A percentile compares a stretch with the other conserved stretches of the same genome.
These are phyloP conservation scores for Pilatotrama ljubarskyi DNA, from an alignment of 768 basidiomycete species.

Conservation along the genomic window DNA sequence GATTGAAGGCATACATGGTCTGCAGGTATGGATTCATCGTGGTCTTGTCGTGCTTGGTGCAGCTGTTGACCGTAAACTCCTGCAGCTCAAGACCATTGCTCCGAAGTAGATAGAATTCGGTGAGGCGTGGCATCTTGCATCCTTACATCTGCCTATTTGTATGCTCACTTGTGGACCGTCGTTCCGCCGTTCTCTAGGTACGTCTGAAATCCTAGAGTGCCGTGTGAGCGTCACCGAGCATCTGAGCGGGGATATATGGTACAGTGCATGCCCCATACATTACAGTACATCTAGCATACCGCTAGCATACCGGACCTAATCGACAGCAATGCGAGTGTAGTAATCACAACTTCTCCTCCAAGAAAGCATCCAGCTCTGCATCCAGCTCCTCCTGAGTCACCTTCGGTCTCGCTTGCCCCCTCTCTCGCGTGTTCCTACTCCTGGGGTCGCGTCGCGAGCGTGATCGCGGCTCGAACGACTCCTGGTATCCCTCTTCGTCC, in stretches of 20 bases:
- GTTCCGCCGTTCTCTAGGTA: not conserved
- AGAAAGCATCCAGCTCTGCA: constrained; percentile 79
- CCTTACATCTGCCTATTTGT: too few species aligned
- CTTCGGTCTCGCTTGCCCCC: constrained; percentile 41
- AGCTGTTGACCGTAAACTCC: not conserved
- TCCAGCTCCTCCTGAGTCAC: constrained; percentile 79
- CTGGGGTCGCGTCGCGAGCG: not conserved
- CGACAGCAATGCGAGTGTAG: not conserved
- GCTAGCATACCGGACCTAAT: constrained; percentile 5
- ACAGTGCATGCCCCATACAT: constrained; percentile 4
- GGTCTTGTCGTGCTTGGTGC: not conserved
- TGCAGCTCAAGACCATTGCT: constrained; percentile 25
- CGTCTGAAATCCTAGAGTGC: not conserved
- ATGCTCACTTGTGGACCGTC: not conserved
- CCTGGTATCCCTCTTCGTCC: constrained; percentile 13
- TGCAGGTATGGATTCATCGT: constrained; percentile 60
- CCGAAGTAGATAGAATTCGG: constrained; percentile 18
- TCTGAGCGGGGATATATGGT: constrained; percentile 11
- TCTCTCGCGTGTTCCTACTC: constrained; percentile 33
- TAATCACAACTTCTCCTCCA: constrained; percentile 49
- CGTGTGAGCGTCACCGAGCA: not conserved
- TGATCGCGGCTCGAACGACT: constrained; percentile 5
- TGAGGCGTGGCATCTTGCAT: constrained; percentile 2
- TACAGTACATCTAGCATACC: constrained; percentile 11
- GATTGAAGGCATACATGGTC: constrained; percentile 87